Evolutionary conservation across 1,284 basidiomycete species (phyloP).

Genomic region (Singerocomus rubriflavus): DNA sequence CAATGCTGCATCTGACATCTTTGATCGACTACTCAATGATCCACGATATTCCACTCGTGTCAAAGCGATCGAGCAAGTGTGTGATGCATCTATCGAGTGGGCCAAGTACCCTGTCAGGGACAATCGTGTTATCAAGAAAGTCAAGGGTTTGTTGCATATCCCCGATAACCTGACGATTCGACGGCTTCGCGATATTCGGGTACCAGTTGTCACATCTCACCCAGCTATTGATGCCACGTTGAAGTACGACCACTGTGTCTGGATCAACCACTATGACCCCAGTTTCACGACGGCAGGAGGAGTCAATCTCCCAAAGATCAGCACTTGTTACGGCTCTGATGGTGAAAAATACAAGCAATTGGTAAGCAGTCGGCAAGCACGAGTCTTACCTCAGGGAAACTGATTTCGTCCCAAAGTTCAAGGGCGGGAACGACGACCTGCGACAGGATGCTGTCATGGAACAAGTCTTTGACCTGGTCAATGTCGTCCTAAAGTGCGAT

Average conservation of each 20-base stretch:
- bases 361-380: slow-evolving; percentile 45
- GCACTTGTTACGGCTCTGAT: slow-evolving; percentile 65
- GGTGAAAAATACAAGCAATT: slow-evolving; percentile 77
- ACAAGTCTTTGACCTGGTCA: slow-evolving; percentile 92
- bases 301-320: slow-evolving; percentile 82
- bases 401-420: slow-evolving; percentile 61
- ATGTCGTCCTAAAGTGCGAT: slow-evolving; percentile 73
- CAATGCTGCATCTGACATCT: slow-evolving; percentile 67
- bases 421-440: slow-evolving; percentile 87
- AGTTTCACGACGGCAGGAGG: slow-evolving; percentile 76
- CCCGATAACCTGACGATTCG: slow-evolving; percentile 45
- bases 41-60: slow-evolving; percentile 41
- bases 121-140: slow-evolving; percentile 25
- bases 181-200: slow-evolving; percentile 52
- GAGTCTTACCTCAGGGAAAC: background rate
- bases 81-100: slow-evolving; percentile 79
- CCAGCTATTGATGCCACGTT: slow-evolving; percentile 72
- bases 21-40: slow-evolving; percentile 55
- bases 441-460: slow-evolving; percentile 99
- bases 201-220: slow-evolving; percentile 79
- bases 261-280: slow-evolving; percentile 61
- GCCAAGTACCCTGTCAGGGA: slow-evolving; percentile 57
- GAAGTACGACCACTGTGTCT: slow-evolving; percentile 65
- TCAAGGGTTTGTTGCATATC: slow-evolving; percentile 32
- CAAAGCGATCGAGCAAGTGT: slow-evolving; percentile 62